These are phyloP conservation scores for Saccharomycopsis javanensis DNA, from an alignment of 805 yeast species.

Conservation along the genomic window DNA sequence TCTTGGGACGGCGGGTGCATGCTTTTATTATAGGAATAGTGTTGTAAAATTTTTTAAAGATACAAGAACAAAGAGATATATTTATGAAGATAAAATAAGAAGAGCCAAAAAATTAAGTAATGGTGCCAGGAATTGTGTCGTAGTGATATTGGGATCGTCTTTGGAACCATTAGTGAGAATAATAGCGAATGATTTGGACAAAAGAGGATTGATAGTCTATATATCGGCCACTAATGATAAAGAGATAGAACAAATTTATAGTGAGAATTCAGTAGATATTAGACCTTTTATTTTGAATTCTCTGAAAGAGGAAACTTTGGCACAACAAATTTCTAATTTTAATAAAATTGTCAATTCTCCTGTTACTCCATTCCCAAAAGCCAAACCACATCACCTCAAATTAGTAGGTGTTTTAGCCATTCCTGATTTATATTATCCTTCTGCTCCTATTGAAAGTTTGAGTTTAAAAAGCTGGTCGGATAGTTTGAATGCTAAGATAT, in stretches of 20 bases:
- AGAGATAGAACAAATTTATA: constrained; percentile 37
- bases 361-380: constrained; percentile 47
- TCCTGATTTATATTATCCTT: constrained; percentile 60
- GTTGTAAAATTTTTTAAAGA: constrained; percentile 6
- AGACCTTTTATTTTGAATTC: constrained; percentile 52
- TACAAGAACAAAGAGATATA: constrained; percentile 12
- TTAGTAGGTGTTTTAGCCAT: constrained; percentile 59
- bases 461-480: constrained; percentile 41
- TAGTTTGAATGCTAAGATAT: constrained; percentile 35
- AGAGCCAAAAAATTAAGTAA: constrained; percentile 53
- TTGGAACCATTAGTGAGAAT: constrained; percentile 62
- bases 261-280: constrained; percentile 58
- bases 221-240: constrained; percentile 40
- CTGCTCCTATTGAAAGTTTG: constrained; percentile 58
- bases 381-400: constrained; percentile 43
- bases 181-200: constrained; percentile 64
- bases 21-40: neutral
- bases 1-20: constrained; percentile 10
- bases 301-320: constrained; percentile 32
- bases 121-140: constrained; percentile 70
- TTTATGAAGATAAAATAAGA: constrained; percentile 27
- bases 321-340: constrained; percentile 40
- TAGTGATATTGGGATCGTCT: constrained; percentile 68
- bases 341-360: constrained; percentile 41
- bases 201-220: constrained; percentile 73